Evolutionary conservation across 768 basidiomycete genomes (phyloP).

Genomic region (Kwoniella dejecticola): DNA sequence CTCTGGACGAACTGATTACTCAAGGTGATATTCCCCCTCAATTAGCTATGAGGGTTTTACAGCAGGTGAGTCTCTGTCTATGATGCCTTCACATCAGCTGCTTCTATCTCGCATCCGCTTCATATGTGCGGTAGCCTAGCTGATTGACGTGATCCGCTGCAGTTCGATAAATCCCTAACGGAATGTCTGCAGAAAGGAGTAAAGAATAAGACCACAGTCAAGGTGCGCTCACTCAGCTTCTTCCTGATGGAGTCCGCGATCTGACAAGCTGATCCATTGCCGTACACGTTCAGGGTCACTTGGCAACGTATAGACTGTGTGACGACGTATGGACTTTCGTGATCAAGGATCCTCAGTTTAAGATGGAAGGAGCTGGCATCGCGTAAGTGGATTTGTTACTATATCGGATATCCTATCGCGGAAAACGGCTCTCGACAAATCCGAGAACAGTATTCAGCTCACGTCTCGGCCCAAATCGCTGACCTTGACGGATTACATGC

Average conservation of each 20-base stretch:
- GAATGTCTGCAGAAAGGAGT: conserved; percentile 91
- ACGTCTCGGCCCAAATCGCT: no score
- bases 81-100: not conserved
- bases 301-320: conserved; percentile 68
- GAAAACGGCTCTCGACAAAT: no score
- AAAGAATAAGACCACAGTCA: conserved; percentile 90
- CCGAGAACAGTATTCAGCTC: not conserved
- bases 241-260: not conserved
- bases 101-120: no score
- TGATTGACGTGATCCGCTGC: no score
- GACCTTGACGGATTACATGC: not conserved
- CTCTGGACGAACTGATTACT: conserved; percentile 96
- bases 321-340: conserved; percentile 93
- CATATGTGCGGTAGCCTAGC: no score
- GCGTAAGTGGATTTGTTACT: conserved; percentile 28
- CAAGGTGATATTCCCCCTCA: conserved; percentile 96
- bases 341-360: conserved; percentile 87
- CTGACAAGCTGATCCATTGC: conserved; percentile 2
- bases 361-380: conserved; percentile 68
- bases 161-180: conserved; percentile 93
- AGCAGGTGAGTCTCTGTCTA: conserved; percentile 68
- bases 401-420: no score
- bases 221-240: conserved; percentile 63
- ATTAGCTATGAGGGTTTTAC: conserved; percentile 96
- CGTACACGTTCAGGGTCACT: no score